A percentile compares a stretch with the other conserved stretches of the same genome.
These are phyloP conservation scores for Polytrichum formosum DNA, from an alignment of 225 moss, liverwort and hornwort genomes.

Conservation along the genomic window DNA sequence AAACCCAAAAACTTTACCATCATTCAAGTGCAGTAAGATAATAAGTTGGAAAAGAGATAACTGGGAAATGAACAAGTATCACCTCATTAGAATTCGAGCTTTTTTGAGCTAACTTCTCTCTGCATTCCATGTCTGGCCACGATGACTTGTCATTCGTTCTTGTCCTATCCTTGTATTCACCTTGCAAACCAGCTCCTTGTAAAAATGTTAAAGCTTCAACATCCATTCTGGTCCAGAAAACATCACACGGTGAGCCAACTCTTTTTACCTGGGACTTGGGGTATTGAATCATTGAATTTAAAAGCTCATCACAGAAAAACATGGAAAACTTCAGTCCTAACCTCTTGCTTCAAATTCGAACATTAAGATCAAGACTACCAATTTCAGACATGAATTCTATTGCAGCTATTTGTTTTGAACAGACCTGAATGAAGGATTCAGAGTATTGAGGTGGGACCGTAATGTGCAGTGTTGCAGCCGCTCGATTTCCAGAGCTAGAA, in stretches of 20 bases:
- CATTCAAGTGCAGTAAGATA: too few species aligned
- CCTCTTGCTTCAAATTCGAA: neutral
- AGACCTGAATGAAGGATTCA: conserved; percentile 29
- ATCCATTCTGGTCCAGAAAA: neutral
- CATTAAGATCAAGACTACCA: too few species aligned
- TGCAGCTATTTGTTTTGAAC: conserved; percentile 2
- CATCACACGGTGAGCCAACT: too few species aligned
- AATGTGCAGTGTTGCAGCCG: conserved; percentile 57
- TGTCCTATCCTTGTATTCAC: neutral
- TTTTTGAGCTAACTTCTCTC: too few species aligned
- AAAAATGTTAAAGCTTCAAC: neutral
- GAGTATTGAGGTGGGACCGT: conserved; percentile 43
- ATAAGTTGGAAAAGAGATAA: too few species aligned
- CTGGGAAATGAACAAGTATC: too few species aligned
- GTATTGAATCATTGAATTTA: conserved; percentile 12
- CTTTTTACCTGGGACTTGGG: conserved; percentile 15
- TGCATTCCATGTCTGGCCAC: too few species aligned
- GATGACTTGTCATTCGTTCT: too few species aligned
- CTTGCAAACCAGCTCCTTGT: neutral
- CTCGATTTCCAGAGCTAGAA: conserved; percentile 64
- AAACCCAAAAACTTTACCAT: neutral
- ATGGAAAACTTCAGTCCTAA: conserved; percentile 6
- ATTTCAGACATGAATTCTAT: neutral
- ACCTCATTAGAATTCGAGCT: too few species aligned
- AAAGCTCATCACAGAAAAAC: neutral